Percentiles rank a stretch among this genome's conserved stretches.
Evolutionary conservation across 352 stramenopile species (phyloP).

Genomic region (Globisporangium camurandrum): DNA sequence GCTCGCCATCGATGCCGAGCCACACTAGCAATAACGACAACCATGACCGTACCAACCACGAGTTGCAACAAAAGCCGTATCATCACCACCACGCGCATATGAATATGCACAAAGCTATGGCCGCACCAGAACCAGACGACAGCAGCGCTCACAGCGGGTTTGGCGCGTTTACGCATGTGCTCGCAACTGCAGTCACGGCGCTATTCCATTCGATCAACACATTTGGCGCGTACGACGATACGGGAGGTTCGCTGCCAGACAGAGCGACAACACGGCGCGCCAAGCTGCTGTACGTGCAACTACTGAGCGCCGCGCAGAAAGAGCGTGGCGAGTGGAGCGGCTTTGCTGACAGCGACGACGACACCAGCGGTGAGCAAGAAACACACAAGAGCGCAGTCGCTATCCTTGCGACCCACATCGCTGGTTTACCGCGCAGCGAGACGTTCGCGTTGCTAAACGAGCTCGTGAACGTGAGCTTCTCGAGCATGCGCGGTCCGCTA

Average conservation of each 20-base stretch:
- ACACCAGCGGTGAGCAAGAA: slow-evolving; percentile 8
- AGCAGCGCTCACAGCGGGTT: slow-evolving; percentile 21
- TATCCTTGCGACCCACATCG: slow-evolving; percentile 11
- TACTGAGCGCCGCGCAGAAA: slow-evolving; percentile 59
- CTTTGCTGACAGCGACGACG: slow-evolving; percentile 17
- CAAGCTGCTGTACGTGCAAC: slow-evolving; percentile 61
- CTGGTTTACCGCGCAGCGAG: slow-evolving; percentile 16
- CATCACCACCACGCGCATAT: neutral
- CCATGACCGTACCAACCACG: slow-evolving; percentile 12
- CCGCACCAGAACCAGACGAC: neutral
- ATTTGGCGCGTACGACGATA: slow-evolving; percentile 23
- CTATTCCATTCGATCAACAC: slow-evolving; percentile 42
- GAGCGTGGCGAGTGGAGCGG: slow-evolving; percentile 63
- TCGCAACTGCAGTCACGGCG: slow-evolving; percentile 37
- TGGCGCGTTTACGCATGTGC: slow-evolving; percentile 43
- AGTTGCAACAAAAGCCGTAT: too few relatives aligned
- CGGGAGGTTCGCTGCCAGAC: slow-evolving; percentile 11
- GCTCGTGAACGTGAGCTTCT: slow-evolving; percentile 60
- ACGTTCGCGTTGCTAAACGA: slow-evolving; percentile 41
- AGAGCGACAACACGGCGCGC: slow-evolving; percentile 30
- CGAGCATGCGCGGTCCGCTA: slow-evolving; percentile 49
- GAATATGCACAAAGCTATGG: neutral
- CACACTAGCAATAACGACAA: too few relatives aligned
- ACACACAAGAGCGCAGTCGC: slow-evolving; percentile 11
- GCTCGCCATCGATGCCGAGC: slow-evolving; percentile 17